Conservation (phyloP, 1,139 yeast genomes). For the Scheffersomyces parashehatae region DNA sequence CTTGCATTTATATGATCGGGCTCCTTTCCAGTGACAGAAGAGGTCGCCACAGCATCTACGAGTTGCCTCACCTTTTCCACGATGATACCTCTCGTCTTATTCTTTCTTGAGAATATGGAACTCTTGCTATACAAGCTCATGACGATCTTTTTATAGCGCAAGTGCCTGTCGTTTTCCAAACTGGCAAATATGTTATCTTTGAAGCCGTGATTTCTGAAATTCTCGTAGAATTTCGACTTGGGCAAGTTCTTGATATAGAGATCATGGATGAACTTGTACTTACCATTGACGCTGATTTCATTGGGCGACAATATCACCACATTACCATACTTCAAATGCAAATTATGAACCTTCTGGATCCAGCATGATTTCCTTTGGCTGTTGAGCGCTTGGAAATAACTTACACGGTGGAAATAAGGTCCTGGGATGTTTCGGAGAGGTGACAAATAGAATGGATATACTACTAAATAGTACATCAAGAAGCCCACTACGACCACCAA, state of each 20-base stretch:
- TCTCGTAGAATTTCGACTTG: slow-evolving; percentile 60
- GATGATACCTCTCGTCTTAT: slow-evolving; percentile 23
- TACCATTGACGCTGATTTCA: slow-evolving; percentile 62
- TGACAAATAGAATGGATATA: slow-evolving; percentile 49
- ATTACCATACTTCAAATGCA: slow-evolving; percentile 60
- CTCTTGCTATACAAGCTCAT: slow-evolving; percentile 53
- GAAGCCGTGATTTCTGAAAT: slow-evolving; percentile 58
- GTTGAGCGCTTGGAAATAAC: slow-evolving; percentile 50
- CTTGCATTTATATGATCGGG: slow-evolving; percentile 39
- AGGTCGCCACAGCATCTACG: slow-evolving; percentile 24
- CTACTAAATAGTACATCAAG: slow-evolving; percentile 27
- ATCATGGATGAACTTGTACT: slow-evolving; percentile 48
- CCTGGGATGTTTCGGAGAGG: slow-evolving; percentile 62
- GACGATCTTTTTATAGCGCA: slow-evolving; percentile 49
- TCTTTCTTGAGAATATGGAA: slow-evolving; percentile 32
- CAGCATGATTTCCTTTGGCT: slow-evolving; percentile 55
- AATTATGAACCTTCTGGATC: slow-evolving; percentile 47
- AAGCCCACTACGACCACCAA: background rate
- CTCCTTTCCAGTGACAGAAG: slow-evolving; percentile 33
- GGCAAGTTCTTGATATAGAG: slow-evolving; percentile 62
- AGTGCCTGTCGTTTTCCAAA: slow-evolving; percentile 50
- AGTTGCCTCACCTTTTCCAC: slow-evolving; percentile 27
- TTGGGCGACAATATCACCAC: slow-evolving; percentile 62
- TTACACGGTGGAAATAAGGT: slow-evolving; percentile 52
- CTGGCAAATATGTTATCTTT: slow-evolving; percentile 60